phyloP scores from a whole-genome alignment of 2,329 filamentous ascomycete genomes.

The Colletotrichum sp. region DNA sequence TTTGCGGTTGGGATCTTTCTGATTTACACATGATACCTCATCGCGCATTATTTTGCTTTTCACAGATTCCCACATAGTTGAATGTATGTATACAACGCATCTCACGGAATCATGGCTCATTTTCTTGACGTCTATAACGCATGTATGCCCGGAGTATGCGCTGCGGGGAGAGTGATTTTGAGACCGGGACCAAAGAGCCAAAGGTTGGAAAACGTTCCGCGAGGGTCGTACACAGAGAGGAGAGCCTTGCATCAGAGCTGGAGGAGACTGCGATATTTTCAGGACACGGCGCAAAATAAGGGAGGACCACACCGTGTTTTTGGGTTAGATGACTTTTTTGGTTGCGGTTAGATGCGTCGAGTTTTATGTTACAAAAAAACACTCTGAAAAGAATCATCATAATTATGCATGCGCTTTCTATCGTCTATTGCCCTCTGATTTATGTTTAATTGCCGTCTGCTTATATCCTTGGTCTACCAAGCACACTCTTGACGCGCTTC shows the following conservation, averaged over 20 bases:
- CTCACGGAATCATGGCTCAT: conserved; percentile 5
- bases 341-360: not conserved
- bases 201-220: not conserved
- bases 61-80: conserved; percentile 7
- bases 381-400: not conserved
- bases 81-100: not conserved
- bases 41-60: conserved; percentile 11
- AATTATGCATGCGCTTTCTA: not conserved
- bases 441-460: not conserved
- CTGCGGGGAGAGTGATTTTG: not conserved
- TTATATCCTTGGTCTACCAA: conserved; percentile 33
- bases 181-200: not conserved
- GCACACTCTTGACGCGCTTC: conserved; percentile 70
- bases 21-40: conserved; percentile 31
- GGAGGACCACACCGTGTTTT: not conserved
- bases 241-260: conserved; percentile 4
- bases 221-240: not conserved
- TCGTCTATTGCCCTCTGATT: not conserved
- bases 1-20: conserved; percentile 3
- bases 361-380: not conserved
- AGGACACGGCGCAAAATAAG: not conserved
- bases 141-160: conserved; percentile 24
- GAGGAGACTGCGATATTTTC: not conserved
- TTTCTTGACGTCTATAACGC: conserved; percentile 14
- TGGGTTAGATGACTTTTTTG: not conserved